Conservation (phyloP, 805 yeast genomes). For the Ogataea methanolica region DNA sequence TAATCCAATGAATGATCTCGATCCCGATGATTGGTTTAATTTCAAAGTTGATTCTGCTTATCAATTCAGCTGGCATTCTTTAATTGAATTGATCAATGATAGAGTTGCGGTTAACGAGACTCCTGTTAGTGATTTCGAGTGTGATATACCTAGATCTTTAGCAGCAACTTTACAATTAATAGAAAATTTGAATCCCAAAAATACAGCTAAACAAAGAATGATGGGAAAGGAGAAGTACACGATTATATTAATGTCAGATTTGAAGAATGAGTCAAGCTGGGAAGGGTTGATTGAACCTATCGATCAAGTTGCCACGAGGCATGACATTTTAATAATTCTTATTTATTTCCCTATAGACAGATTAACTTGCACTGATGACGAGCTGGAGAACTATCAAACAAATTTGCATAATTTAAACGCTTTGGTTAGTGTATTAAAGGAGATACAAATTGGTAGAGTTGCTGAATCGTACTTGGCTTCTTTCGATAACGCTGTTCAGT, state of each 20-base stretch:
- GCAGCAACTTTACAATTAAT: conserved; percentile 22
- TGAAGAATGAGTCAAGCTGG: conserved; percentile 15
- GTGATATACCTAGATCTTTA: conserved; percentile 24
- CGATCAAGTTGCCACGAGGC: conserved; percentile 6
- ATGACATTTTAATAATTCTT: conserved; percentile 12
- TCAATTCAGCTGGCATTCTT: conserved; percentile 13
- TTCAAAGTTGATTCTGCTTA: conserved; percentile 16
- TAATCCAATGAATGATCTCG: conserved; percentile 18
- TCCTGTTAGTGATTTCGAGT: conserved; percentile 18
- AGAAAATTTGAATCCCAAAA: conserved; percentile 9
- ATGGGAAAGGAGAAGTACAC: conserved; percentile 13
- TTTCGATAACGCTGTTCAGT: conserved; percentile 9
- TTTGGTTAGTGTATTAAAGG: conserved; percentile 5
- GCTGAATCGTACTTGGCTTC: conserved; percentile 12
- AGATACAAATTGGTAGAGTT: conserved; percentile 8
- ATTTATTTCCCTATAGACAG: conserved; percentile 13
- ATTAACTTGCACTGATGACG: background rate
- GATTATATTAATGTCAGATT: conserved; percentile 16
- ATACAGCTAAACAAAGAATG: conserved; percentile 6
- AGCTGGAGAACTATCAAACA: conserved; percentile 2
- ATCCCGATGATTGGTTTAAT: conserved; percentile 21
- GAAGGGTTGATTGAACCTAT: conserved; percentile 13
- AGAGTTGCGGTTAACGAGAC: conserved; percentile 14
- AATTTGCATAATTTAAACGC: conserved; percentile 5
- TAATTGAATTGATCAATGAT: conserved; percentile 8